Conservation (phyloP, 352 stramenopile genomes). For the Globisporangium splendens region DNA sequence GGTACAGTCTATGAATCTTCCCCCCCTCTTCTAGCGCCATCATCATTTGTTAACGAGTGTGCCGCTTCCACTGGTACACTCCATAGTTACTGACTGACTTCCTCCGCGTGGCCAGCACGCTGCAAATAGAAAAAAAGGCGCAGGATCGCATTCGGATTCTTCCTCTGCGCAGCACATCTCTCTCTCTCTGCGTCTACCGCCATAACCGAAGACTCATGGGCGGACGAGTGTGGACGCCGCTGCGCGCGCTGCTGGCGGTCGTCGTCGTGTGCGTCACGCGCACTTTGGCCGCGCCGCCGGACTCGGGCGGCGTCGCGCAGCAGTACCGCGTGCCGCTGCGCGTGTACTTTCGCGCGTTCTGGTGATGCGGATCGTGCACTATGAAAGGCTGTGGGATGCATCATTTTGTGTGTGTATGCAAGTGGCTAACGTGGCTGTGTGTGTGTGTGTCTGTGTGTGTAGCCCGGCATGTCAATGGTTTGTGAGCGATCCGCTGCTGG, state of each 20-base stretch:
- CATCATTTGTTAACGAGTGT: not conserved
- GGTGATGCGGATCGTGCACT: slow-evolving; percentile 20
- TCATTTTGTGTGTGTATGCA: not conserved
- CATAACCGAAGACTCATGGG: not conserved
- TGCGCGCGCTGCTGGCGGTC: slow-evolving; percentile 5
- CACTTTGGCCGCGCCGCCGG: not conserved
- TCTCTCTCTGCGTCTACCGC: not conserved
- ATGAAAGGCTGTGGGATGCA: not conserved
- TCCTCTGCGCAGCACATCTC: too few species aligned
- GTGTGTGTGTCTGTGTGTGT: not conserved
- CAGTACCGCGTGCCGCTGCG: slow-evolving; percentile 53
- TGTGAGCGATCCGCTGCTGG: slow-evolving; percentile 61
- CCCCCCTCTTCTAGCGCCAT: too few species aligned
- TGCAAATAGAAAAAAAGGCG: slow-evolving; percentile 2
- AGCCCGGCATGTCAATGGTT: slow-evolving; percentile 84
- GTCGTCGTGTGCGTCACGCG: not conserved
- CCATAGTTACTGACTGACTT: slow-evolving; percentile 1
- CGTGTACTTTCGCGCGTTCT: slow-evolving; percentile 76
- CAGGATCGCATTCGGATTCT: not conserved
- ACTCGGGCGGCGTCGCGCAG: slow-evolving; percentile 17
- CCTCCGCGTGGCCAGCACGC: slow-evolving; percentile 1
- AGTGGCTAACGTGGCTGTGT: not conserved
- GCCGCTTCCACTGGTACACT: slow-evolving; percentile 1
- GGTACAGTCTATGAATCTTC: too few species aligned
- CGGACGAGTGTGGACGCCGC: not conserved